phyloP scores from a whole-genome alignment of 108 stramenopile species.

The Conticribra guillardii region DNA sequence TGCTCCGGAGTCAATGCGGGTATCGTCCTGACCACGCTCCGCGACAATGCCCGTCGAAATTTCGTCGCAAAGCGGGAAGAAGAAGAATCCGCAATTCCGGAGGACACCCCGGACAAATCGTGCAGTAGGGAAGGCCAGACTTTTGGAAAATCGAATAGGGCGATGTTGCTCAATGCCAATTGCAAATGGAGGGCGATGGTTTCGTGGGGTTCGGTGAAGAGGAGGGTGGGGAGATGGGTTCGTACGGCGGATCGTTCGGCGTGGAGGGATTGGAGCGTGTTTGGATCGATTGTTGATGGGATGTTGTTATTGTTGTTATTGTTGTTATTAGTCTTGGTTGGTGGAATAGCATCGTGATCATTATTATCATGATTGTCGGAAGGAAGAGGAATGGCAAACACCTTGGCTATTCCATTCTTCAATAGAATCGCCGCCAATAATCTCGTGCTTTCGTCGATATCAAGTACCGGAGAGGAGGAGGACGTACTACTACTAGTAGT shows the following conservation, averaged over 20 bases:
- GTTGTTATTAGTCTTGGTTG: background rate
- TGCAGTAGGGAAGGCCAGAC: conserved; percentile 33
- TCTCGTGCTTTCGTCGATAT: background rate
- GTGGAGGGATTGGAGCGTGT: background rate
- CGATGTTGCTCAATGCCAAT: conserved; percentile 25
- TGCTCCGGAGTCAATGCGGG: background rate
- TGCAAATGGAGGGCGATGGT: conserved; percentile 19
- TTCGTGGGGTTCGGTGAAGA: conserved; percentile 4
- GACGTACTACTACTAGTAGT: background rate
- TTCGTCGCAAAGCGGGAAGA: background rate
- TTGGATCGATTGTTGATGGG: too few species aligned
- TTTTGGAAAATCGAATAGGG: conserved; percentile 33
- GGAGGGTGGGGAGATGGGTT: background rate
- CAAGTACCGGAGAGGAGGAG: background rate
- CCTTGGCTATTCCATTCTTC: conserved; percentile 30
- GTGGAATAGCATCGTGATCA: background rate
- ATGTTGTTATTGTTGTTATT: too few species aligned
- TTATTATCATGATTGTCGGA: background rate
- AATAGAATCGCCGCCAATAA: conserved; percentile 37
- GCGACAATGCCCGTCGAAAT: background rate
- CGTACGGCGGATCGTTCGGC: conserved; percentile 1
- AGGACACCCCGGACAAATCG: conserved; percentile 24
- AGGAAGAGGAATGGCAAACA: background rate
- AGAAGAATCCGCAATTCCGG: background rate
- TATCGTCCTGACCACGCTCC: conserved; percentile 7